Conservation (phyloP, 345 rosid species). For the Salix koriyanagi region DNA sequence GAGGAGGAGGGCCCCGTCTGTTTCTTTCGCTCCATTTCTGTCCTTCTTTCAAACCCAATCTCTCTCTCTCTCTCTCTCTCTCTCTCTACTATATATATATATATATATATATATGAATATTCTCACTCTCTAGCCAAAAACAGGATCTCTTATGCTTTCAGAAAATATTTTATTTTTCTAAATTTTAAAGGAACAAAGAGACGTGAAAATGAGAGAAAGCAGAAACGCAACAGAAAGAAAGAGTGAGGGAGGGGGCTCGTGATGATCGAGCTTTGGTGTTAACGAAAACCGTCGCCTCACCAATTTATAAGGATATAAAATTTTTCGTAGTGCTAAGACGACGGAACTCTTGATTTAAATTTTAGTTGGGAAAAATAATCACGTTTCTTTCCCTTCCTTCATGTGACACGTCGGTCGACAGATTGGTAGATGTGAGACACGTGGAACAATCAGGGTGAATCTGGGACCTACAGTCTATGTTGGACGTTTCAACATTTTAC, state of each 20-base stretch:
- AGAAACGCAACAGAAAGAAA: not conserved
- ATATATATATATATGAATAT: not conserved
- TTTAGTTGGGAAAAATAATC: too few relatives aligned
- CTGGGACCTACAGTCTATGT: constrained; percentile 8
- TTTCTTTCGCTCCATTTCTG: constrained; percentile 55
- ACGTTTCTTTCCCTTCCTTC: not conserved
- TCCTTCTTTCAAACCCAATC: not conserved
- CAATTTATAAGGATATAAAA: constrained; percentile 8
- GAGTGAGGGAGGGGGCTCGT: constrained; percentile 22
- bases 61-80: too few relatives aligned
- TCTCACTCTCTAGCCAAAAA: not conserved
- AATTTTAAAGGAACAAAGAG: not conserved
- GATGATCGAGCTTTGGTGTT: constrained; percentile 23
- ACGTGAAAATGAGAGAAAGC: not conserved
- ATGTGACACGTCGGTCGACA: not conserved
- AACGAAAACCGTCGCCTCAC: not conserved
- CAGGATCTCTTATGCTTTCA: too few relatives aligned
- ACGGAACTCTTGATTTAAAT: not conserved
- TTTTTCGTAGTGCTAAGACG: not conserved
- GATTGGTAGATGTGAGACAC: constrained; percentile 27
- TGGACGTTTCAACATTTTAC: constrained; percentile 21
- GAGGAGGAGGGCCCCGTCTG: constrained; percentile 31
- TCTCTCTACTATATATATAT: too few relatives aligned
- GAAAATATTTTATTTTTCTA: too few relatives aligned
- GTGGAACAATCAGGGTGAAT: constrained; percentile 2